Base-by-base conservation (phyloP, 768 basidiomycete genomes). In the Xanthoconium purpureum region DNA sequence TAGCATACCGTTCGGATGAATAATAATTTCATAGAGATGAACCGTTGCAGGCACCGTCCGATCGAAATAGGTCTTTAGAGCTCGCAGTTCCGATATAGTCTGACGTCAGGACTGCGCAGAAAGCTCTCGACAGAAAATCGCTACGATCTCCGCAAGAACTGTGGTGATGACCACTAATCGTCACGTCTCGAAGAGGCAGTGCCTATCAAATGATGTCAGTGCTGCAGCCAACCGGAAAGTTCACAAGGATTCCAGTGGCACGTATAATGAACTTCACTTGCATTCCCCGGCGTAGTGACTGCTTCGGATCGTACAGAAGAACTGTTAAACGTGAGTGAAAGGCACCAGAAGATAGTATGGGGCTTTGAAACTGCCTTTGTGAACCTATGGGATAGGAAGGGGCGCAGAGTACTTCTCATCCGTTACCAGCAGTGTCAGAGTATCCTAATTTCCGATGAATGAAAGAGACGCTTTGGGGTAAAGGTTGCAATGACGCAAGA, bases 21-120 rank as follows among this genome's bases (percentile, higher is more conserved):
- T 17, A 24, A 40, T 5, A 18, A 29, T 42, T 49, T 24, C 24
- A 24, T 24, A 24, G 24, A 24, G 33, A 5, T 14, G 20, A 15
- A 15, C 6, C 32, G 17, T 35, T 37, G 18, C 17, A 10, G 18
- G 33, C 3, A 28, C 38, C 18, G 32, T 44, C 47, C 39, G 39
- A 48, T 52, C 47, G 24, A 35, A 37, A 32, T n/a, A 38, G 10
- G 32, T 24, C 17, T 43, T 47, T 45, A 35, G 39, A 50, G 32
- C 51, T 18, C 42, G n/a, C 10, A 30, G 20, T 45, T 44, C 32
- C 18, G 35, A 55, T 49, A 61, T 52, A 20, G 50, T 48, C 50
- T 67, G 67, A 67, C 66, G 66, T 67, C 66, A 69, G 55, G n/a
- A 30, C 62, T 62, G 62, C 58, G 64, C 38, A 39, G 56, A 66